Base-by-base conservation (phyloP, 2,329 filamentous ascomycete species). In the Neopestalotiopsis sp. region DNA sequence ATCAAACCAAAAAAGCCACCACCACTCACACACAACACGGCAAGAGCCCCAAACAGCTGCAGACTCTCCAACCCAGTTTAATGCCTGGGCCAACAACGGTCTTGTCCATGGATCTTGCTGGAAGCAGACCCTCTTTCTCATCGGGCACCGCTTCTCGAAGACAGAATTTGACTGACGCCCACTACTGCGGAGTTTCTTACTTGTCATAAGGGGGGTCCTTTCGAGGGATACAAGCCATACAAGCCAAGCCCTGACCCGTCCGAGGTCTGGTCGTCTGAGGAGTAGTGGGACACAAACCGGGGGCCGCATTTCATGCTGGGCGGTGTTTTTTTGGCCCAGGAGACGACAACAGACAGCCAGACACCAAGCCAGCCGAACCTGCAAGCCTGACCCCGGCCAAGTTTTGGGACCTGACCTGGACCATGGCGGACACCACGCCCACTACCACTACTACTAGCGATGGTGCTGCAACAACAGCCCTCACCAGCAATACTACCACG, bases 171-270 rank as follows among this genome's bases (percentile, higher is more conserved):
- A 52, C 45, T 52, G 45, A 52, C 45, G 20, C 45, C 45, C 45
- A 52, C 45, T n/a, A n/a, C 45, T 52, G 45, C 45, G 45, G 45
- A 52, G 45, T 52, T 52, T 52, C n/a, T 52, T 52, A 52, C 45
- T 52, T 52, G 45, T 52, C 45, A 52, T 52, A 52, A 52, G 45
- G 45, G 45, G 45, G 45, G 17, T 20, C 45, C 45, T 38, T 38
- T 52, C 45, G 45, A 52, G 45, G 45, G 45, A 52, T 17, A 52
- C 45, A 52, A 28, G 24, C 24, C 24, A 28, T 28, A 28, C 24
- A 28, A 28, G 45, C 45, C 45, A 52, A 52, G 45, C 45, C 45
- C 45, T 52, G 45, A 52, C 45, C 45, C 20, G 45, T 52, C 45
- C 45, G 45, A 52, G 45, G 45, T 52, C 45, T 52, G 45, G 45